A percentile compares a stretch with the other conserved stretches of the same genome.
These are phyloP conservation scores for Rhynchosporium agropyri DNA, from an alignment of 2,329 filamentous ascomycete genomes.

Conservation along the genomic window DNA sequence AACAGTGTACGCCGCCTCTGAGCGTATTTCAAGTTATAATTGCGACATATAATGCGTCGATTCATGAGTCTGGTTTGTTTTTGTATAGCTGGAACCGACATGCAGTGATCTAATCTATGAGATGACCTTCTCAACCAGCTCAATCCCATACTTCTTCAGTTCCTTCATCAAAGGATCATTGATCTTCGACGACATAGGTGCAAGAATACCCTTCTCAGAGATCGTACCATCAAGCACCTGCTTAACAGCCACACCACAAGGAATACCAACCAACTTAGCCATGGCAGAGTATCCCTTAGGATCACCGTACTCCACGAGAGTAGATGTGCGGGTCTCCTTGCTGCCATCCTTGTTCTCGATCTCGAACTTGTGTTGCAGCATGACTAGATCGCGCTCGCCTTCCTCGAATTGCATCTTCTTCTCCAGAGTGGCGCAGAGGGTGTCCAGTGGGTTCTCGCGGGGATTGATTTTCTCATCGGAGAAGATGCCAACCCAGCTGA, in stretches of 20 bases:
- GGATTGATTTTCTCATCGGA: conserved; percentile 70
- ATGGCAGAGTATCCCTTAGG: conserved; percentile 79
- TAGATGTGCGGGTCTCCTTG: conserved; percentile 77
- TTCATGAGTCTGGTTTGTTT: too few relatives aligned
- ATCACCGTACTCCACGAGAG: conserved; percentile 80
- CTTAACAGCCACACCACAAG: conserved; percentile 74
- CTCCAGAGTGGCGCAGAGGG: conserved; percentile 86
- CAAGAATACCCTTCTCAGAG: conserved; percentile 72
- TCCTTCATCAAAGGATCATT: conserved; percentile 75
- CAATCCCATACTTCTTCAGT: conserved; percentile 75
- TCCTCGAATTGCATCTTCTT: conserved; percentile 87
- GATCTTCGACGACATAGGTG: conserved; percentile 73
- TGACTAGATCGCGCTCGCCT: conserved; percentile 82
- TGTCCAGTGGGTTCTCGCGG: conserved; percentile 80
- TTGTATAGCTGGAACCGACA: too few relatives aligned
- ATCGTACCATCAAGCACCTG: conserved; percentile 77
- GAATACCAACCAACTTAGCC: conserved; percentile 79
- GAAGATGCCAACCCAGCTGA: conserved; percentile 73
- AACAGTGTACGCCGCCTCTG: too few relatives aligned
- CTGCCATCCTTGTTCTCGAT: conserved; percentile 81
- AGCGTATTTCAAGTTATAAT: too few relatives aligned
- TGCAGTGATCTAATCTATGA: conserved; percentile 29
- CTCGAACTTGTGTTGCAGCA: conserved; percentile 81
- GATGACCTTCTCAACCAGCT: conserved; percentile 69
- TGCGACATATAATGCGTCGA: too few relatives aligned